Percentiles rank a stretch among this genome's conserved stretches.
These are phyloP conservation scores for Agrocybe praecox DNA, from an alignment of 768 basidiomycete species.

Conservation along the genomic window DNA sequence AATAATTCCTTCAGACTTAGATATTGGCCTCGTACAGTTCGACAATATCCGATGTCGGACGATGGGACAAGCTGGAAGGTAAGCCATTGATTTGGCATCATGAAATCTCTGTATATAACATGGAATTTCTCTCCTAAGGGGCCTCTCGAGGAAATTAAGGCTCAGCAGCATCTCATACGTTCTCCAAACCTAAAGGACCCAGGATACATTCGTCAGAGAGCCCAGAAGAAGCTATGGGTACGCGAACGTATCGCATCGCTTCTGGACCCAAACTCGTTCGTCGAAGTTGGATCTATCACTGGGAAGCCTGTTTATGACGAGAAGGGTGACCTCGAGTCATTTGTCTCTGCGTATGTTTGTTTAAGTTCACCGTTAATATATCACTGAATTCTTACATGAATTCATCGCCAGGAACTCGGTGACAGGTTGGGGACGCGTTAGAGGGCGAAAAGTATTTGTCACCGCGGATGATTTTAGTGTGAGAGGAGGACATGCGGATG, in stretches of 20 bases:
- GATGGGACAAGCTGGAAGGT: slow-evolving; percentile 35
- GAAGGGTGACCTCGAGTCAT: slow-evolving; percentile 29
- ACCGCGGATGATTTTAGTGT: slow-evolving; percentile 46
- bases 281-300: slow-evolving; percentile 39
- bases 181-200: slow-evolving; percentile 35
- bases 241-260: slow-evolving; percentile 36
- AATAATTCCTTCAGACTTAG: neutral
- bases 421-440: slow-evolving; percentile 36
- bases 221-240: slow-evolving; percentile 41
- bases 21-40: neutral
- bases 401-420: slow-evolving; percentile 32
- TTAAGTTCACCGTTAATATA: neutral
- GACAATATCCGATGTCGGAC: slow-evolving; percentile 2
- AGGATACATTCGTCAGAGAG: slow-evolving; percentile 41
- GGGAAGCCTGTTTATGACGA: slow-evolving; percentile 33
- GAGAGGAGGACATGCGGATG: slow-evolving; percentile 44
- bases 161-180: slow-evolving; percentile 32
- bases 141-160: slow-evolving; percentile 30
- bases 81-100: neutral
- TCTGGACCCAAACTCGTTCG: slow-evolving; percentile 34
- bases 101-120: neutral
- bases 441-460: slow-evolving; percentile 37
- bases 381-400: slow-evolving; percentile 14
- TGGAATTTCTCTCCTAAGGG: slow-evolving; percentile 16
- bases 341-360: slow-evolving; percentile 36